phyloP scores from a whole-genome alignment of 73 alveolate genomes.

The Paraurostyla sp. region DNA sequence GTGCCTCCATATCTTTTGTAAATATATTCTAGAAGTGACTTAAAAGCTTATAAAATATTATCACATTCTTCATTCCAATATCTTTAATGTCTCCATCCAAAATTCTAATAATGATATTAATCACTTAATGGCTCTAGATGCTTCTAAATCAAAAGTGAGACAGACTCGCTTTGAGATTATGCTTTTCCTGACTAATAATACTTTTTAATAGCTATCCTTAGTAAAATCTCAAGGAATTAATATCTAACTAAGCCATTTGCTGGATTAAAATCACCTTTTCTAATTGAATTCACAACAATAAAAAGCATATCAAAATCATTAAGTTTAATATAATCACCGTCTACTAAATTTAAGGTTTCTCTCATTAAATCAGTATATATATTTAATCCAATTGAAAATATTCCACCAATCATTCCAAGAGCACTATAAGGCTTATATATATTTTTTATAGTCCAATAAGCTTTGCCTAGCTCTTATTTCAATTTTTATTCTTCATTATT shows the following conservation, averaged over 20 bases:
- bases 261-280: conserved; percentile 58
- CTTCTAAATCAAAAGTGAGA: background rate
- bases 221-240: conserved; percentile 63
- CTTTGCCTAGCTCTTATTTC: background rate
- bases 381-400: conserved; percentile 52
- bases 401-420: conserved; percentile 30
- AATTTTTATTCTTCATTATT: background rate
- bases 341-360: conserved; percentile 23
- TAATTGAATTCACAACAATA: conserved; percentile 51
- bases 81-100: conserved; percentile 51
- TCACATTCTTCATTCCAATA: conserved; percentile 66
- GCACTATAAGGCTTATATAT: conserved; percentile 21
- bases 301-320: conserved; percentile 61
- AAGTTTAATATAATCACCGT: conserved; percentile 42
- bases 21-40: conserved; percentile 12
- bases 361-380: conserved; percentile 55
- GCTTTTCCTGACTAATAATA: background rate
- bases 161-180: conserved; percentile 13
- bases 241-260: conserved; percentile 58
- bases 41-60: conserved; percentile 55
- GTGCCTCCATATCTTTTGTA: conserved; percentile 56
- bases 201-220: conserved; percentile 36
- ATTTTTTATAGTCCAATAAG: background rate
- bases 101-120: background rate
- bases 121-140: conserved; percentile 5